Conservation (phyloP, 768 basidiomycete genomes). For the Hygrocybe punicea region DNA sequence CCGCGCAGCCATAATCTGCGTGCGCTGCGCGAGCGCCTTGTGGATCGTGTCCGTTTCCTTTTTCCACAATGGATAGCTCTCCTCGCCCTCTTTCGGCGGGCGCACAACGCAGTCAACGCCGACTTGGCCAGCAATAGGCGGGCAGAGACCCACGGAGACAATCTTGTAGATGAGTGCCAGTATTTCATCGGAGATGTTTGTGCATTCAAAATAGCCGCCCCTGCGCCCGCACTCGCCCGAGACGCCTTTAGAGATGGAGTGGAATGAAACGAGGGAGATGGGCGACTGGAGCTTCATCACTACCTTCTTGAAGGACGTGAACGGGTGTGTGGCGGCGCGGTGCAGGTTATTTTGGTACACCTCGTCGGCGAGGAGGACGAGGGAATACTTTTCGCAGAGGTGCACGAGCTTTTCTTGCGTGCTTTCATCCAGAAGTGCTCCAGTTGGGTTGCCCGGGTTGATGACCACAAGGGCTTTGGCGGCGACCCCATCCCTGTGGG, state of each 20-base stretch:
- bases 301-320: conserved; percentile 92
- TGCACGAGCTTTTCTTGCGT: conserved; percentile 76
- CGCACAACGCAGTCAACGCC: conserved; percentile 93
- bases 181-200: conserved; percentile 74
- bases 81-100: conserved; percentile 73
- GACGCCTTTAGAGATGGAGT: conserved; percentile 96
- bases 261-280: conserved; percentile 88
- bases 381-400: conserved; percentile 77
- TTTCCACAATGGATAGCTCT: conserved; percentile 77
- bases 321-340: conserved; percentile 59
- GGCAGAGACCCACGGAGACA: conserved; percentile 86
- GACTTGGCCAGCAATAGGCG: conserved; percentile 87
- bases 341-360: conserved; percentile 98
- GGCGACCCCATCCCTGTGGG: conserved; percentile 53
- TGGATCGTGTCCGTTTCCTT: conserved; percentile 82
- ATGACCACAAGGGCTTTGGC: conserved; percentile 92
- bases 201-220: conserved; percentile 93
- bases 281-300: conserved; percentile 64
- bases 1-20: conserved; percentile 67
- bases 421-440: conserved; percentile 67
- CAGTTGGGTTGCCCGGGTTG: conserved; percentile 98
- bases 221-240: conserved; percentile 95
- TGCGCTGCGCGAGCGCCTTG: conserved; percentile 66
- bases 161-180: conserved; percentile 94
- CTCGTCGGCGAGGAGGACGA: conserved; percentile 94